These are phyloP conservation scores for Oidium heveae DNA, from an alignment of 2,329 filamentous ascomycete species.

Conservation along the genomic window DNA sequence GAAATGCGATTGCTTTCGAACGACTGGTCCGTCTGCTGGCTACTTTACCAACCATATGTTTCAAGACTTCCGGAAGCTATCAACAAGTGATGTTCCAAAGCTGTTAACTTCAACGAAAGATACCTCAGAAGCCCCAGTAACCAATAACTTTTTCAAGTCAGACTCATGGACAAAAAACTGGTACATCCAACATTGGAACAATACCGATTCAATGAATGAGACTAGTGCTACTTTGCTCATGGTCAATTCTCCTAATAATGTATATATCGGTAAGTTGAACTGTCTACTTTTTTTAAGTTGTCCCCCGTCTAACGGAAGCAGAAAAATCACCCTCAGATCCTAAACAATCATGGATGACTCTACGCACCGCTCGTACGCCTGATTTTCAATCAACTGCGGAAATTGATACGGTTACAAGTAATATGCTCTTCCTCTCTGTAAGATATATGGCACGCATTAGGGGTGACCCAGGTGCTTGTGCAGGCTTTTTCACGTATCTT, in stretches of 20 bases:
- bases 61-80: conserved; percentile 10
- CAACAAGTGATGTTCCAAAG: conserved; percentile 3
- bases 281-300: neutral
- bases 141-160: conserved; percentile 7
- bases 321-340: neutral
- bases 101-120: conserved; percentile 4
- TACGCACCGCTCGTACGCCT: conserved; percentile 10
- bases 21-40: conserved; percentile 8
- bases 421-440: conserved; percentile 11
- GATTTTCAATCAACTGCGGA: conserved; percentile 12
- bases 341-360: conserved; percentile 6
- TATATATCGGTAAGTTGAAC: conserved; percentile 10
- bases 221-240: conserved; percentile 8
- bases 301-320: neutral
- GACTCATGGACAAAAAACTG: conserved; percentile 10
- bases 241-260: conserved; percentile 11
- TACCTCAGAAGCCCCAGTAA: conserved; percentile 6
- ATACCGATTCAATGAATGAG: conserved; percentile 5
- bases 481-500: conserved; percentile 13
- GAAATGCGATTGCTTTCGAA: conserved; percentile 11
- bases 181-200: conserved; percentile 12
- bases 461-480: conserved; percentile 11
- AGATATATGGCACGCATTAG: conserved; percentile 11
- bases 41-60: conserved; percentile 12
- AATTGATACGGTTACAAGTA: conserved; percentile 9